Conservation (phyloP, 179 eudicot species). For the Gypsophila paniculata region DNA sequence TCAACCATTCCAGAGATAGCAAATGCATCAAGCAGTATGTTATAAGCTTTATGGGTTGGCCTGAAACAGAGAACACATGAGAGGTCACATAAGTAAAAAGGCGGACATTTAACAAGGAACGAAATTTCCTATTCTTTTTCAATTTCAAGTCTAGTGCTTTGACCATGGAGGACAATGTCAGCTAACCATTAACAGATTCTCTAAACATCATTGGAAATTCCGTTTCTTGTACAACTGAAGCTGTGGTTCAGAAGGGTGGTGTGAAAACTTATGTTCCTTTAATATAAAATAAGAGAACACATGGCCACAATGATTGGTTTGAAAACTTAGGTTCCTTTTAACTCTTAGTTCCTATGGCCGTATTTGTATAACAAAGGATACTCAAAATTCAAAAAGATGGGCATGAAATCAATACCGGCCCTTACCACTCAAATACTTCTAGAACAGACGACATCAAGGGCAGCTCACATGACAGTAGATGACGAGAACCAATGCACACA, state of each 20-base stretch:
- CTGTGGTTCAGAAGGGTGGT: not conserved
- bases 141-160: not conserved
- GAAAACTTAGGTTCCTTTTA: too few relatives aligned
- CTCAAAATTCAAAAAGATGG: too few relatives aligned
- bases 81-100: not conserved
- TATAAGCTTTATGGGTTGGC: constrained; percentile 88
- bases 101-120: not conserved
- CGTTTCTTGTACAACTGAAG: not conserved
- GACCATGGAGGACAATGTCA: constrained; percentile 1
- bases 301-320: too few relatives aligned
- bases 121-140: not conserved
- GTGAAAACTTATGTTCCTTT: too few relatives aligned
- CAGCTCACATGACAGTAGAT: too few relatives aligned
- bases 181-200: not conserved
- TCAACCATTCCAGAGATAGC: constrained; percentile 97
- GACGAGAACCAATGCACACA: too few relatives aligned
- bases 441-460: too few relatives aligned
- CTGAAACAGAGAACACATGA: constrained; percentile 32
- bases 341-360: too few relatives aligned
- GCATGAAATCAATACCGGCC: too few relatives aligned
- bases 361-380: too few relatives aligned
- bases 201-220: not conserved
- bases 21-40: constrained; percentile 91
- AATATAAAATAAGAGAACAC: too few relatives aligned
- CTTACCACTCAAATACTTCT: too few relatives aligned